Evolutionary conservation across 1,284 basidiomycete genomes (phyloP).

Genomic region (Malassezia cuniculi): DNA sequence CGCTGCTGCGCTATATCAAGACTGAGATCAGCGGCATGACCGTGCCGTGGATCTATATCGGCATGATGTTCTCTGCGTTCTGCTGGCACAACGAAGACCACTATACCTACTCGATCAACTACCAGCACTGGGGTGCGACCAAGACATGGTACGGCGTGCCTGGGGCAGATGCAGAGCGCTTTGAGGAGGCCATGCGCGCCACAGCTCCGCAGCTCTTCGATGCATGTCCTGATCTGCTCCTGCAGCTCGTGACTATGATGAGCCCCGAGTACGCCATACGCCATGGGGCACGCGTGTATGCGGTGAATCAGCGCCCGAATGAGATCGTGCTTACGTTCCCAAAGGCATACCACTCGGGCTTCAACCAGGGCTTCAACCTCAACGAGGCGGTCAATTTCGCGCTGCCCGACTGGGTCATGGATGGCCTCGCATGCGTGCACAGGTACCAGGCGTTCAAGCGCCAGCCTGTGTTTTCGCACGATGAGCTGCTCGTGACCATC

Average conservation of each 20-base stretch:
- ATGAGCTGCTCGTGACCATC: conserved; percentile 88
- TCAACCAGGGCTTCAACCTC: conserved; percentile 96
- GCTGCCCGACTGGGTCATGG: conserved; percentile 81
- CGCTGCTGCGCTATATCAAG: conserved; percentile 78
- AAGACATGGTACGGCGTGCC: conserved; percentile 99
- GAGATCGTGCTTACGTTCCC: conserved; percentile 93
- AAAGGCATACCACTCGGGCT: conserved; percentile 95
- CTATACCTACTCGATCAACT: conserved; percentile 62
- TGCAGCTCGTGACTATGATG: conserved; percentile 96
- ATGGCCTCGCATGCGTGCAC: conserved; percentile 72
- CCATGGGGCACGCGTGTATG: conserved; percentile 83
- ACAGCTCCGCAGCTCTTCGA: conserved; percentile 99
- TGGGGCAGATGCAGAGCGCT: conserved; percentile 80
- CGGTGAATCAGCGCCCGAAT: conserved; percentile 88
- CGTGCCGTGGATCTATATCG: conserved; percentile 98
- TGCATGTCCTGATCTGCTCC: conserved; percentile 87
- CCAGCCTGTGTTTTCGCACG: conserved; percentile 91
- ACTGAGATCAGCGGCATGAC: conserved; percentile 99
- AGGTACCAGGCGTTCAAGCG: conserved; percentile 76
- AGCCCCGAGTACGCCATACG: conserved; percentile 74
- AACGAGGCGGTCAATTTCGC: conserved; percentile 99
- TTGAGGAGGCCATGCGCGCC: conserved; percentile 84
- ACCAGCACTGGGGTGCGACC: conserved; percentile 96
- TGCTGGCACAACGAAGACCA: conserved; percentile 99
- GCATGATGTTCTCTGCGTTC: conserved; percentile 98